Percentiles rank a stretch among this genome's conserved stretches.
phyloP scores from a whole-genome alignment of 148 eudicot genomes.

The Limonium bicolor region DNA sequence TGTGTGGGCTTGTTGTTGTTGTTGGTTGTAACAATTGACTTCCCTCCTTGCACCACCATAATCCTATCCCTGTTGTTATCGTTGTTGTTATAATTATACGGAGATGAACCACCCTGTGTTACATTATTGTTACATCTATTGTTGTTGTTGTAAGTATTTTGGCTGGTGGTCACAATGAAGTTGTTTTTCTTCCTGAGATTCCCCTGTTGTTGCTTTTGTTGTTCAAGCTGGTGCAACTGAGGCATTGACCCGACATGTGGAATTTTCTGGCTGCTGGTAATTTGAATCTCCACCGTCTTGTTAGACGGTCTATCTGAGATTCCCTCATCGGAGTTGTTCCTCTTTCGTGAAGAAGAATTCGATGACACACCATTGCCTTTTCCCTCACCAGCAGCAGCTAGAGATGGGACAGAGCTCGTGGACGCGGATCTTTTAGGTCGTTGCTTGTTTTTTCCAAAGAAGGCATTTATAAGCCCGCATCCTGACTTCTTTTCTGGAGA shows the following conservation, averaged over 20 bases:
- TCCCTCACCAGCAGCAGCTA: constrained; percentile 4
- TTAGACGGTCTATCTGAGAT: constrained; percentile 8
- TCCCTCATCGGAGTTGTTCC: constrained; percentile 27
- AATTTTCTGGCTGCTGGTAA: background rate
- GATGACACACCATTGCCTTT: constrained; percentile 5
- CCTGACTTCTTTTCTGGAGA: constrained; percentile 38
- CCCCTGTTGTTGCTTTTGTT: too few species aligned
- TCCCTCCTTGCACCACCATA: background rate
- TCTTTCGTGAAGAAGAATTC: constrained; percentile 22
- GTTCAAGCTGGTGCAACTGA: background rate
- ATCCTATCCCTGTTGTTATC: constrained; percentile 3
- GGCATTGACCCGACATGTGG: too few species aligned
- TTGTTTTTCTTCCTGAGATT: too few species aligned
- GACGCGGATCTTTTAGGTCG: constrained; percentile 50
- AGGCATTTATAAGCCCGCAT: constrained; percentile 52
- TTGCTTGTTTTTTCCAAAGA: constrained; percentile 36
- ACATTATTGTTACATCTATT: background rate
- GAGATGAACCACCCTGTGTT: background rate
- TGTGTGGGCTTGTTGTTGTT: too few species aligned
- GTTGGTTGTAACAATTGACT: constrained; percentile 2
- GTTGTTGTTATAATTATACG: too few species aligned
- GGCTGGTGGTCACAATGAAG: too few species aligned
- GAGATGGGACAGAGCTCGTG: constrained; percentile 21
- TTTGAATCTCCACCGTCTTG: background rate
- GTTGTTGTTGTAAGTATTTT: background rate